Evolutionary conservation across 768 basidiomycete genomes (phyloP).

Genomic region (Lactarius pseudohatsudake): DNA sequence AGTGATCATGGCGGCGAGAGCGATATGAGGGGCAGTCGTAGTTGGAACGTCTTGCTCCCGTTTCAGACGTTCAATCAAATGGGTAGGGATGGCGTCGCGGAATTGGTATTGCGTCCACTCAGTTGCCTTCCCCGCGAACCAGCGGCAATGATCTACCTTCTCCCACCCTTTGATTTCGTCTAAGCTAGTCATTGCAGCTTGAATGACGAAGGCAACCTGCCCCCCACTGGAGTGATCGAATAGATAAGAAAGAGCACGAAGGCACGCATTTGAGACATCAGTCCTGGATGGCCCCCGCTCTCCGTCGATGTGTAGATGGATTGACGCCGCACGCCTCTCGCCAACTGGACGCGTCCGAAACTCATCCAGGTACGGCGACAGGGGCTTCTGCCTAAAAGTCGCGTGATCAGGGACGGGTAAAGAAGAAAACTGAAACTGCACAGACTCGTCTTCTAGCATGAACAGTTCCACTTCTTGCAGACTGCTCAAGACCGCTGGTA

Average conservation of each 20-base stretch:
- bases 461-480: conserved; percentile 61
- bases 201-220: conserved; percentile 72
- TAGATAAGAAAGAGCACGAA: conserved; percentile 70
- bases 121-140: conserved; percentile 75
- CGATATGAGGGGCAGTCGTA: conserved; percentile 51
- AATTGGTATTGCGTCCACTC: conserved; percentile 94
- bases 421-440: conserved; percentile 17
- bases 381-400: conserved; percentile 58
- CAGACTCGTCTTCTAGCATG: conserved; percentile 69
- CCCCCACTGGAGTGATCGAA: conserved; percentile 72
- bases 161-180: conserved; percentile 64
- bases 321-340: conserved; percentile 84
- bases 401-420: conserved; percentile 19
- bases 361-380: conserved; percentile 78
- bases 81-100: conserved; percentile 84
- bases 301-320: conserved; percentile 86
- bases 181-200: conserved; percentile 68
- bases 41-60: conserved; percentile 55
- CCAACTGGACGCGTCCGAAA: conserved; percentile 77
- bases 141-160: conserved; percentile 70
- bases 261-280: conserved; percentile 73
- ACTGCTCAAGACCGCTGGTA: conserved; percentile 68
- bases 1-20: conserved; percentile 76
- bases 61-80: conserved; percentile 75
- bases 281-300: conserved; percentile 74